Evolutionary conservation across 1,284 basidiomycete species (phyloP), one percentile per base, ranked within the genome.

Genomic region (Pisolithus thermaeus): DNA sequence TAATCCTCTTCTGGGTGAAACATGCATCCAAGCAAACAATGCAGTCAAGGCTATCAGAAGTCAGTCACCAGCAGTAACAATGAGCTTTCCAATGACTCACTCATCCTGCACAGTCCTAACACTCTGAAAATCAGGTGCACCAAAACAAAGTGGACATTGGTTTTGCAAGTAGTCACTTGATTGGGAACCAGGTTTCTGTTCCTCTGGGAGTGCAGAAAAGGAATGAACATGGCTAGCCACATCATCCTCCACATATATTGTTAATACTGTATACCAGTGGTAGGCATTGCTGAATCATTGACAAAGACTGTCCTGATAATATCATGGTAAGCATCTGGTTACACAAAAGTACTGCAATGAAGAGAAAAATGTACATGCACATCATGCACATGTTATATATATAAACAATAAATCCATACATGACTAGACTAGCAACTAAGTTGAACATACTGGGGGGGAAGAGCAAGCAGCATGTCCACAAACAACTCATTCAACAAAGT

Each of bases 221-320:
- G 51, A n/a, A 7, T 48, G 39, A 12, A 52, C 25, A n/a, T 43
- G 28, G 35, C 20, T 20, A 37, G 43, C 16, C 3, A 50, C n/a
- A 12, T 53, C 23, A n/a, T 53, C 43, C 6, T 11, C 32, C 16
- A 41, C 8, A 16, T 18, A 43, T 50, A 50, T 45, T 8, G 28
- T 48, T 18, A 52, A 41, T 8, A 52, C 48, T 14, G 40, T 35
- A 37, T 52, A 51, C 47, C 47, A 52, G 16, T 52, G 52, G 27
- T 41, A 48, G 3, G 32, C 46, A 42, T 52, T 36, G 20, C 46
- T 48, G 25, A 48, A 52, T 27, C n/a, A 1, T n/a, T 22, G 4
- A 25, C 30, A 18, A 40, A 52, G 46, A 30, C 27, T 52, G 38
- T 47, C 50, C 46, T 51, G 38, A 12, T 20, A 5, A 14, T 41